Percentiles rank a stretch among this genome's conserved stretches.
These are phyloP conservation scores for Candida sakaeoensis DNA, from an alignment of 805 yeast species.

Conservation along the genomic window DNA sequence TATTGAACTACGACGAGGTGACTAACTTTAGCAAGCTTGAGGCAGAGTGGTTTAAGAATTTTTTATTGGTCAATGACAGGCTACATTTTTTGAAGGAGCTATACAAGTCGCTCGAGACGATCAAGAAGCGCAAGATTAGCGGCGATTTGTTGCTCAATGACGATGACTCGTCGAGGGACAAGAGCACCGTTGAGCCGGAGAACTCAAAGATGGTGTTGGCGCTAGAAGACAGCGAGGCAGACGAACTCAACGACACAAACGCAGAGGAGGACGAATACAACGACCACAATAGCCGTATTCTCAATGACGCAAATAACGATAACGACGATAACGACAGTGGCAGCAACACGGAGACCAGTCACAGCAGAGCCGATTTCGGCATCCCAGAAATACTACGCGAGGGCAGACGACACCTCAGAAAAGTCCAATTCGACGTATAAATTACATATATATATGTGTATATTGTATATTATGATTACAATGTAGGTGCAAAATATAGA, in stretches of 20 bases:
- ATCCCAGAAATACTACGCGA: neutral
- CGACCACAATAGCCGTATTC: neutral
- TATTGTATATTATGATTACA: neutral
- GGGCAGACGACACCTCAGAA: neutral
- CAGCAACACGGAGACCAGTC: neutral
- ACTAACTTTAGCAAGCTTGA: slow-evolving; percentile 10
- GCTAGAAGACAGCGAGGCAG: slow-evolving; percentile 13
- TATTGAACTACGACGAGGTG: neutral
- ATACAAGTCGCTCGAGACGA: slow-evolving; percentile 21
- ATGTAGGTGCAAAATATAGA: neutral
- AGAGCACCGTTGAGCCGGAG: neutral
- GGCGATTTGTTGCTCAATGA: slow-evolving; percentile 4
- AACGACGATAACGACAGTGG: neutral
- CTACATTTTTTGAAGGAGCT: slow-evolving; percentile 26
- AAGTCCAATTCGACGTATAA: slow-evolving; percentile 1
- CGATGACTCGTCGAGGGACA: neutral
- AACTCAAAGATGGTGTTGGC: slow-evolving; percentile 2
- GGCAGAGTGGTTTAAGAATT: slow-evolving; percentile 22
- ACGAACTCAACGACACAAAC: slow-evolving; percentile 5
- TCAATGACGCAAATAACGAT: neutral
- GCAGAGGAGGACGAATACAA: neutral
- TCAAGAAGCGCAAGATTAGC: slow-evolving; percentile 16
- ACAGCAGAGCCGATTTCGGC: neutral
- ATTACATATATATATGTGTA: neutral
- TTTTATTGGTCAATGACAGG: slow-evolving; percentile 22